Evolutionary conservation across 108 stramenopile species (phyloP), one percentile per base, ranked within the genome.

Genomic region (Discostella pseudostelligera): DNA sequence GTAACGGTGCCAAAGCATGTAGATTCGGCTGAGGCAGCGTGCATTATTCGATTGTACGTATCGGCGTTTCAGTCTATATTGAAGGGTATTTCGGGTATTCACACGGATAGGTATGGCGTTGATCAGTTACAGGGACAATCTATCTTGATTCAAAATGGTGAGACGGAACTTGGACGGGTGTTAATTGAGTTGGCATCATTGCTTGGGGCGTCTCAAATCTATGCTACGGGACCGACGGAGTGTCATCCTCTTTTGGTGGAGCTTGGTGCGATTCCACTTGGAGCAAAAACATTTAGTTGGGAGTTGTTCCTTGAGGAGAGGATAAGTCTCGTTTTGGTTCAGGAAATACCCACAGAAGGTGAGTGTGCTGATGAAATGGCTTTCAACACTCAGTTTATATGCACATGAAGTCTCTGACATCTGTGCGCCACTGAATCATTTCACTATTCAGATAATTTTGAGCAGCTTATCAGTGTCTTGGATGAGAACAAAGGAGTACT

Each of bases 21-120:
- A 0, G 76, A 77, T 48, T 68, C 63, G 10, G 64, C 69, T 11
- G 56, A 65, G 47, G 76, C 76, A n/a, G 49, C 64, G 16, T 58
- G 45, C 36, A 64, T 77, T 24, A 66, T 63, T 3, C 69, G 69
- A 48, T 39, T 77, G 46, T 77, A 77, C 26, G 50, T 65, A 17
- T 53, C 76, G 26, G 76, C 76, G 10, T 77, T 77, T 14, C 76
- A 77, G 29, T 64, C 76, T 10, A 66, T 77, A 17, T 25, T 59
- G 48, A 29, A 48, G 44, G 56, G 44, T 14, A 47, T 21, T 13
- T 22, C 53, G 3, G 59, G 40, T 32, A n/a, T 35, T 42, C 32
- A 37, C 32, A 68, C 54, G 14, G 64, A 77, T 70, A 63, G 76
- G 24, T 77, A 77, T 20, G 64, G 44, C 1, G 45, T 70, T 16